Conservation (phyloP, 1,284 basidiomycete genomes). For the Cryptococcus wingfieldii region DNA sequence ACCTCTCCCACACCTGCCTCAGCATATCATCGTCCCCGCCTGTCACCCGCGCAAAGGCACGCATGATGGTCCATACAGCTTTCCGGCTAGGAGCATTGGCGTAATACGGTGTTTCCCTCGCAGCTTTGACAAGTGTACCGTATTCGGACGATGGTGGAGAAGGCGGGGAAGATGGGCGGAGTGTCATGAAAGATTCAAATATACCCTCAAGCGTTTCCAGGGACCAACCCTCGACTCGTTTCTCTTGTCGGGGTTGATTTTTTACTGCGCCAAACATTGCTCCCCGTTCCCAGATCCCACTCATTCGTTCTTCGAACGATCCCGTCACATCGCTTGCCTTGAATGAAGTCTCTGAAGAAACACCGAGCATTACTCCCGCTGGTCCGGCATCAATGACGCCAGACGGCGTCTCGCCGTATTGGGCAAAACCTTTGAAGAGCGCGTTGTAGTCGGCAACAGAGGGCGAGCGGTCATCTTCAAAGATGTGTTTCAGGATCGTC, state of each 20-base stretch:
- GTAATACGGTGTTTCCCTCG: neutral
- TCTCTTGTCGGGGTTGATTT: neutral
- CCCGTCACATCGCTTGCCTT: neutral
- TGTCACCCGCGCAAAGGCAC: conserved; percentile 37
- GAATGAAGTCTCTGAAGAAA: neutral
- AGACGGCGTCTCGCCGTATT: conserved; percentile 35
- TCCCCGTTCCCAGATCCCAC: conserved; percentile 28
- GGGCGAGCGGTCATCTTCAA: conserved; percentile 47
- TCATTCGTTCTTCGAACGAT: conserved; percentile 11
- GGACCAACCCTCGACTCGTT: conserved; percentile 20
- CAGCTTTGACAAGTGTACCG: neutral
- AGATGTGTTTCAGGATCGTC: conserved; percentile 65
- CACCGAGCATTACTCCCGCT: conserved; percentile 5
- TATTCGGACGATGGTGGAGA: neutral
- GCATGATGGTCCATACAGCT: conserved; percentile 31
- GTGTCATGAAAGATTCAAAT: conserved; percentile 28
- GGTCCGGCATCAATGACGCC: conserved; percentile 4
- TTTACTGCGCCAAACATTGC: neutral
- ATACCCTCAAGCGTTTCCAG: conserved; percentile 23
- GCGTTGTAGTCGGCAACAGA: conserved; percentile 56
- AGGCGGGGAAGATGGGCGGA: conserved; percentile 7
- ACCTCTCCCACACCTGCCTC: conserved; percentile 26
- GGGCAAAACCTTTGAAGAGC: conserved; percentile 70
- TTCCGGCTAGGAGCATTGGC: conserved; percentile 28
- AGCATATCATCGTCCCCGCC: conserved; percentile 30